Percentiles rank a stretch among this genome's conserved stretches.
Conservation (phyloP, 148 eudicot genomes). For the Nepenthes gracilis region DNA sequence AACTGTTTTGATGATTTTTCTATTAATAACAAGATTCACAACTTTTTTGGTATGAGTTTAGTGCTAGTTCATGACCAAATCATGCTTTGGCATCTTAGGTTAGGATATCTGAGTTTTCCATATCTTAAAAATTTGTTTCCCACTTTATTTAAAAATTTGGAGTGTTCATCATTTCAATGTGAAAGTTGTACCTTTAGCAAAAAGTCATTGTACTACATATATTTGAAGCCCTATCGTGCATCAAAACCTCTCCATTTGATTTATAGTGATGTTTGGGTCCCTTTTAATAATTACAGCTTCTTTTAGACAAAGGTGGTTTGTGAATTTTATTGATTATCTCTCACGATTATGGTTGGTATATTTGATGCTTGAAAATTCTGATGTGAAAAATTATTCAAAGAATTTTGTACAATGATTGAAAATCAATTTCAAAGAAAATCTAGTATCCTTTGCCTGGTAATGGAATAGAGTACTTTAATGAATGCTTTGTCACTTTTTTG, state of each 20-base stretch:
- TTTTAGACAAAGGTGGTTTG: neutral
- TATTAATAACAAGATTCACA: neutral
- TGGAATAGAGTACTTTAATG: conserved; percentile 6
- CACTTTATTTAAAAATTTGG: neutral
- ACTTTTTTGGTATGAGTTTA: neutral
- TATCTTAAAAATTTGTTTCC: neutral
- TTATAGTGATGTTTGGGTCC: conserved; percentile 2
- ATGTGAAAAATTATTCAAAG: neutral
- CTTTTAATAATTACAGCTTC: neutral
- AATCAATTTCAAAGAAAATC: conserved; percentile 4
- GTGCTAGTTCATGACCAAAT: neutral
- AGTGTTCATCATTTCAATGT: conserved; percentile 2
- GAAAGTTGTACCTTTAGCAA: neutral
- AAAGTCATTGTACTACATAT: neutral
- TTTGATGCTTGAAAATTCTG: neutral
- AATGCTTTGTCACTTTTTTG: neutral
- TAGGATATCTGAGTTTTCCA: conserved; percentile 1
- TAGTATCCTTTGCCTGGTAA: neutral
- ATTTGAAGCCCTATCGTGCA: neutral
- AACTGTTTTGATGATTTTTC: neutral
- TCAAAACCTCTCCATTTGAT: neutral
- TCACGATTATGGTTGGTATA: neutral
- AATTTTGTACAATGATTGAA: conserved; percentile 1
- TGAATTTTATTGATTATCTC: neutral
- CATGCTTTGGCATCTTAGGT: neutral